A percentile compares a stretch with the other conserved stretches of the same genome.
Conservation (phyloP, 352 stramenopile species). For the Globisporangium iwayamae region DNA sequence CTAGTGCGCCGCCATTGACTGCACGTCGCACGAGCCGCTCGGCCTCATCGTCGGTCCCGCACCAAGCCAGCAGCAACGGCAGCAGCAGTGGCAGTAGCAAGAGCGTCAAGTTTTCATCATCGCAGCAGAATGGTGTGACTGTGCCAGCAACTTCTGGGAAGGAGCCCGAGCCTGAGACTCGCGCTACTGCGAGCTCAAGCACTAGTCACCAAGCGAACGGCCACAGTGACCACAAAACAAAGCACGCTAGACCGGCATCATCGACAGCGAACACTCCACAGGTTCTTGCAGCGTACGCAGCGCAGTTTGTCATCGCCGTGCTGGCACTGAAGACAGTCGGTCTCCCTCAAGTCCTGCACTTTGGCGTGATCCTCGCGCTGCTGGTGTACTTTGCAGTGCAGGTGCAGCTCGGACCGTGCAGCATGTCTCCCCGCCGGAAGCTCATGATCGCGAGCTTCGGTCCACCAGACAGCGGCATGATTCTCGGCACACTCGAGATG, state of each 20-base stretch:
- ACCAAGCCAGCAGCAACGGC: neutral
- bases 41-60: neutral
- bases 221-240: neutral
- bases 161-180: slow-evolving; percentile 12
- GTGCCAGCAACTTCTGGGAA: neutral
- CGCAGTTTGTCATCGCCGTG: slow-evolving; percentile 51
- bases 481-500: slow-evolving; percentile 63
- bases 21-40: neutral
- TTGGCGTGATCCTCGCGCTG: slow-evolving; percentile 34
- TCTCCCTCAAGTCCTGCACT: slow-evolving; percentile 44
- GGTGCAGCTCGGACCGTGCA: slow-evolving; percentile 50
- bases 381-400: slow-evolving; percentile 52
- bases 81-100: slow-evolving; percentile 4
- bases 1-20: neutral
- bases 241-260: neutral
- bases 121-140: neutral
- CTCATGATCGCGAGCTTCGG: slow-evolving; percentile 71
- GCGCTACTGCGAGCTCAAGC: neutral
- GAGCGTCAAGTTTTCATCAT: slow-evolving; percentile 9
- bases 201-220: neutral
- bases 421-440: slow-evolving; percentile 58
- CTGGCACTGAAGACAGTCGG: slow-evolving; percentile 42
- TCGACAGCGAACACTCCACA: slow-evolving; percentile 21
- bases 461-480: slow-evolving; percentile 55
- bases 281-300: slow-evolving; percentile 38